Conservation (phyloP, 306 rosid genomes). For the Argentina anserina region DNA sequence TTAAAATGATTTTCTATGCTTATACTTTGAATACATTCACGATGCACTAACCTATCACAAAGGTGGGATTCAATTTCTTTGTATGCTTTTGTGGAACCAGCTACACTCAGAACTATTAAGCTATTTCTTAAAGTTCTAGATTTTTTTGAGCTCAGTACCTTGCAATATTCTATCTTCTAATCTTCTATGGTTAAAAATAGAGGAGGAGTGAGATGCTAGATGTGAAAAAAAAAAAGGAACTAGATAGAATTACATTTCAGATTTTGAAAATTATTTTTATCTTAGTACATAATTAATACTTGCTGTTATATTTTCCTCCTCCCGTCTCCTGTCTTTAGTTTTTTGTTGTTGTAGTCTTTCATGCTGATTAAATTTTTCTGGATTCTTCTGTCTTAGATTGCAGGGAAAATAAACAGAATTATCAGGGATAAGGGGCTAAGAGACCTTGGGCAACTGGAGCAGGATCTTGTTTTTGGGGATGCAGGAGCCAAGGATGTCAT, state of each 20-base stretch:
- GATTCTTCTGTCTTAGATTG: constrained; percentile 52
- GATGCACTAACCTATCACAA: neutral
- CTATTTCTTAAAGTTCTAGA: neutral
- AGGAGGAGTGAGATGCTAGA: neutral
- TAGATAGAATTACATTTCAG: too few relatives aligned
- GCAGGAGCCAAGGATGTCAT: constrained; percentile 95
- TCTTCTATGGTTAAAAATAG: neutral
- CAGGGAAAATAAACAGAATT: constrained; percentile 79
- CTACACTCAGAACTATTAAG: neutral
- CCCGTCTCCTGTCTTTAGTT: neutral
- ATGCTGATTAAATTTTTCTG: constrained; percentile 27
- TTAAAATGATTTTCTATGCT: neutral
- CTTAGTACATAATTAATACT: too few relatives aligned
- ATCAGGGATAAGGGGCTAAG: constrained; percentile 69
- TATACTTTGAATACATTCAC: neutral
- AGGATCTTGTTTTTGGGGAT: constrained; percentile 97
- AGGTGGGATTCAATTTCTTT: neutral
- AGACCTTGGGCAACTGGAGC: constrained; percentile 91
- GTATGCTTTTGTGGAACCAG: neutral
- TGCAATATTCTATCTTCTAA: neutral
- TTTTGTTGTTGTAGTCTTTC: neutral
- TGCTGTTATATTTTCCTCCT: neutral
- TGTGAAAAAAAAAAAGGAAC: too few relatives aligned
- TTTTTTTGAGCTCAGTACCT: too few relatives aligned
- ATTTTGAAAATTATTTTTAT: too few relatives aligned